A percentile compares a stretch with the other conserved stretches of the same genome.
phyloP scores from a whole-genome alignment of 768 basidiomycete species.

The Strobilomyces confusus region DNA sequence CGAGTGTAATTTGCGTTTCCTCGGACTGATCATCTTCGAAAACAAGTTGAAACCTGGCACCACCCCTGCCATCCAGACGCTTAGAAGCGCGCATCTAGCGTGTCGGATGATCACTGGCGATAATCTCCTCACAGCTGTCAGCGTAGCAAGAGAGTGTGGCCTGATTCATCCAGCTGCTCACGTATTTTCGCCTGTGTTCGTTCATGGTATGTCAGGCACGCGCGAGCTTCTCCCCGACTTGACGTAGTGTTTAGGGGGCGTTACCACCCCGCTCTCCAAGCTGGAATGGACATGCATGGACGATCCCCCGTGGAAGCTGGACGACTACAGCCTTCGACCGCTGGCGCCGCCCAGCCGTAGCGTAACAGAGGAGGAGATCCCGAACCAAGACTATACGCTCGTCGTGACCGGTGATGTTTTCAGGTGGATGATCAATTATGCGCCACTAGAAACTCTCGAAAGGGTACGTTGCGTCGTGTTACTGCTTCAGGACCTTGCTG shows the following conservation, averaged over 20 bases:
- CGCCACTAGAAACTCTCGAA: conserved; percentile 89
- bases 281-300: conserved; percentile 93
- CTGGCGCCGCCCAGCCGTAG: conserved; percentile 65
- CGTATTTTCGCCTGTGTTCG: conserved; percentile 81
- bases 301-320: conserved; percentile 78
- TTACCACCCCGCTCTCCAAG: conserved; percentile 49
- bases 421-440: conserved; percentile 96
- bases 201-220: conserved; percentile 49
- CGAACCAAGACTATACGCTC: conserved; percentile 84
- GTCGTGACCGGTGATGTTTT: conserved; percentile 95
- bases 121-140: conserved; percentile 93
- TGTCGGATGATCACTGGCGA: conserved; percentile 99
- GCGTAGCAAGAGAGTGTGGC: conserved; percentile 91
- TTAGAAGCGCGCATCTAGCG: conserved; percentile 86
- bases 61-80: conserved; percentile 80
- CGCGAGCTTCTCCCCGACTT: neutral
- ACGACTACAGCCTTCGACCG: conserved; percentile 85
- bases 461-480: conserved; percentile 45
- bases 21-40: conserved; percentile 96
- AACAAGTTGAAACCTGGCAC: conserved; percentile 96
- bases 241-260: conserved; percentile 44
- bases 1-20: conserved; percentile 83
- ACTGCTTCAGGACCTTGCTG: neutral
- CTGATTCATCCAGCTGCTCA: conserved; percentile 85
- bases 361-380: conserved; percentile 65